Evolutionary conservation across 108 stramenopile genomes (phyloP).

Genomic region (Fragilariopsis cylindrus): DNA sequence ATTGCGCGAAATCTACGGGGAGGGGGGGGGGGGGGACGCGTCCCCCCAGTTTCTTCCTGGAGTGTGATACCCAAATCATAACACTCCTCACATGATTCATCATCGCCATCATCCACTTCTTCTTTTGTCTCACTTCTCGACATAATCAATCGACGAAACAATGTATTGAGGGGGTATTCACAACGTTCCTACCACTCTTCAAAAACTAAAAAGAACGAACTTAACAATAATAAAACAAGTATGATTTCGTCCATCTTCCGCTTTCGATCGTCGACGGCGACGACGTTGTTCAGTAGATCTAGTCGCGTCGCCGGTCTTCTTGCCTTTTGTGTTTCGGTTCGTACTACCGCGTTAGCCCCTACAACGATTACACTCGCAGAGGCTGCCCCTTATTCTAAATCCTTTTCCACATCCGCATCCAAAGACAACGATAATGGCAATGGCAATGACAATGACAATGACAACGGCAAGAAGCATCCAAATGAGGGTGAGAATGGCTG

Average conservation of each 20-base stretch:
- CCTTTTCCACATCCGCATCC: not conserved
- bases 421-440: not conserved
- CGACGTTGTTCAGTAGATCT: not conserved
- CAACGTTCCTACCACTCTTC: no score
- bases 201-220: no score
- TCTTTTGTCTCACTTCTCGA: no score
- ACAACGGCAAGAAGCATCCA: not conserved
- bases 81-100: no score
- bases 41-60: no score
- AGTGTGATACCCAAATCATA: no score
- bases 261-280: constrained; percentile 7
- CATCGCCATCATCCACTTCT: no score
- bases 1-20: no score
- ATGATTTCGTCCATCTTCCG: not conserved
- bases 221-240: not conserved
- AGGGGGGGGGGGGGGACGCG: no score
- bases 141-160: no score
- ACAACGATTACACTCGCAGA: constrained; percentile 14
- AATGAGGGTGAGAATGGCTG: constrained; percentile 10
- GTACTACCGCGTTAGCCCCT: constrained; percentile 1
- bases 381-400: not conserved
- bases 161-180: no score
- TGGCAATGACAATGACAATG: not conserved
- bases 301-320: not conserved
- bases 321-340: not conserved